Base-by-base conservation (phyloP, 768 basidiomycete genomes). In the Boletellus sp. region DNA sequence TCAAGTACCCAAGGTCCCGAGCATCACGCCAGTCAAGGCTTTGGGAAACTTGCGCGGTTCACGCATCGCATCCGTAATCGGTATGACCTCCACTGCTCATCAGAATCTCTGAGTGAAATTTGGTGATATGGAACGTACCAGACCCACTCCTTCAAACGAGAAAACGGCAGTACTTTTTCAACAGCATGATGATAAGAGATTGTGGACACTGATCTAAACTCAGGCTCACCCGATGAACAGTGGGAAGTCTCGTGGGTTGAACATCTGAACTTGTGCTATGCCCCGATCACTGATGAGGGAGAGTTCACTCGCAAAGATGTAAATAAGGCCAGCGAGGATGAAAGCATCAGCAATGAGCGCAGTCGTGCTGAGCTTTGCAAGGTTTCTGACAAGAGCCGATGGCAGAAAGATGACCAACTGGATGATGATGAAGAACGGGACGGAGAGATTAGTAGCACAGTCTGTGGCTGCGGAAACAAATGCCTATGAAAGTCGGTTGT, bases 81-180 rank as follows among this genome's bases (percentile, higher is more conserved):
- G 96, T 53, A 99, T 90, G 54, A 99, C 74, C 79, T 87, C 63
- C n/a, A 55, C 31, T 13, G 3, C 19, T 19, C 40, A 51, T 58
- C 46, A 53, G 33, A 39, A 42, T 20, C 11, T 23, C 22, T 6
- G 28, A 37, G 26, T 23, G 12, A 6, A 32, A 23, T 32, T 22
- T 16, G 12, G 24, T n/a, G 38, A 36, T 17, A 23, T 23, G 24
- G 26, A 46, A 67, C 82, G 57, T 57, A 88, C 86, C 70, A 98
- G 73, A 42, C 95, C 96, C 57, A 99, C 92, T 9, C 95, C 95
- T 69, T 99, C 95, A 59, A 98, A 99, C 1, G 96, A 92, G 69
- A 98, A 98, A 26, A 97, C 95, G 3, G 96, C 95, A 20, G 96
- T 97, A 8, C 94, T 92, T 58, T 56, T 23, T 11, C 53, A 23